Conservation (phyloP, 441 rosid species). For the Aquilaria agallochum region DNA sequence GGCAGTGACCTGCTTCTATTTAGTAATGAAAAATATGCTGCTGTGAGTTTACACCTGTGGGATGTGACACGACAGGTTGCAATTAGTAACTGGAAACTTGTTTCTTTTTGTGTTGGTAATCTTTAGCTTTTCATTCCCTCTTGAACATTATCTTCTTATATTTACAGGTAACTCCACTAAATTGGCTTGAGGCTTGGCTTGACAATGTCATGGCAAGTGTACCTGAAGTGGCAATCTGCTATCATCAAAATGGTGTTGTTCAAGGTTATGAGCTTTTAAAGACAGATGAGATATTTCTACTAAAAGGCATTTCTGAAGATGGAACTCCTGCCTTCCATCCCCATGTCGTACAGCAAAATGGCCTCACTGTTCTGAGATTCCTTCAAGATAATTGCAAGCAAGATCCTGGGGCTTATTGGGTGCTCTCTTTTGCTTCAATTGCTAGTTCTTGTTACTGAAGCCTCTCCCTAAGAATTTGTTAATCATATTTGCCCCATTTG, state of each 20-base stretch:
- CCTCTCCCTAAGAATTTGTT: constrained; percentile 5
- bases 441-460: not conserved
- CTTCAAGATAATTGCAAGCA: constrained; percentile 94
- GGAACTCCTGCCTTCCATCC: constrained; percentile 97
- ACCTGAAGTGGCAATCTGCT: constrained; percentile 96
- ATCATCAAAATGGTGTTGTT: constrained; percentile 88
- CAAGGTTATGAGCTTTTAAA: constrained; percentile 93
- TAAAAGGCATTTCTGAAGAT: constrained; percentile 89
- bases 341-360: constrained; percentile 93
- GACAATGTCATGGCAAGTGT: constrained; percentile 98
- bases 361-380: constrained; percentile 88
- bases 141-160: not conserved
- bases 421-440: constrained; percentile 19
- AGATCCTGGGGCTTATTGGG: constrained; percentile 99
- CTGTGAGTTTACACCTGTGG: constrained; percentile 96
- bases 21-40: constrained; percentile 87
- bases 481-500: constrained; percentile 11
- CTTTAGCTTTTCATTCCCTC: constrained; percentile 8
- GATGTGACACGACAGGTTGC: constrained; percentile 80
- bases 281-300: constrained; percentile 85
- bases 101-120: constrained; percentile 9
- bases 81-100: constrained; percentile 9
- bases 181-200: constrained; percentile 99
- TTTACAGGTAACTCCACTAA: constrained; percentile 76
- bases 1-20: constrained; percentile 93